Conservation (phyloP, 306 rosid genomes). For the Geum urbanum region DNA sequence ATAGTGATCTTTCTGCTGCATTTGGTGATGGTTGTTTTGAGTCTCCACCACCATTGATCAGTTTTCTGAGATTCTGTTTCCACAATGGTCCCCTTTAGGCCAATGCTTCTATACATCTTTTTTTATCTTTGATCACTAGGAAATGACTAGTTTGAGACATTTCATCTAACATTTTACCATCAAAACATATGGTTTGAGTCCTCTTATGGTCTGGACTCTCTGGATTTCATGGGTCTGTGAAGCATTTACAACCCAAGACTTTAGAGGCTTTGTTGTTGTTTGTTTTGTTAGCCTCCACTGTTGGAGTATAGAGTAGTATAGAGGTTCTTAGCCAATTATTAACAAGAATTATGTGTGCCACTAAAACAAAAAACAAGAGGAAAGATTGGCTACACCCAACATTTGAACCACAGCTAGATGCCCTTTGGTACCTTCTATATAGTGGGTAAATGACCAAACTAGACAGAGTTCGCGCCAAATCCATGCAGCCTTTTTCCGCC, state of each 20-base stretch:
- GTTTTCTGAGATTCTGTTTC: background rate
- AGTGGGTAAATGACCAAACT: conserved; percentile 21
- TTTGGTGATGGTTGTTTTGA: background rate
- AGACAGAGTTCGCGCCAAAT: conserved; percentile 13
- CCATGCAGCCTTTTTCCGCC: background rate
- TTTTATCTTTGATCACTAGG: too few species aligned
- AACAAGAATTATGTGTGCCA: background rate
- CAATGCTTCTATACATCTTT: background rate
- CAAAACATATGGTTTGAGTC: background rate
- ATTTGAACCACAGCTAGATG: background rate
- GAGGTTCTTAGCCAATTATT: background rate
- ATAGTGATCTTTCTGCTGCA: background rate
- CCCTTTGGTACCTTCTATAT: background rate
- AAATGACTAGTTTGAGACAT: background rate
- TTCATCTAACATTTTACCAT: background rate
- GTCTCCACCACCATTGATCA: background rate
- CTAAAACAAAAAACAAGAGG: background rate
- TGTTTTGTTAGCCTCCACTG: too few species aligned
- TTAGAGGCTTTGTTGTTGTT: too few species aligned
- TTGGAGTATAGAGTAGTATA: too few species aligned
- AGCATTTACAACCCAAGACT: background rate
- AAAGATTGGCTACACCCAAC: background rate
- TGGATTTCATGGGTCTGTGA: background rate
- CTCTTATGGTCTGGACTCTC: background rate
- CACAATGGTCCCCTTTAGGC: background rate